Conservation (phyloP, 345 rosid genomes). For the Populus tremula region DNA sequence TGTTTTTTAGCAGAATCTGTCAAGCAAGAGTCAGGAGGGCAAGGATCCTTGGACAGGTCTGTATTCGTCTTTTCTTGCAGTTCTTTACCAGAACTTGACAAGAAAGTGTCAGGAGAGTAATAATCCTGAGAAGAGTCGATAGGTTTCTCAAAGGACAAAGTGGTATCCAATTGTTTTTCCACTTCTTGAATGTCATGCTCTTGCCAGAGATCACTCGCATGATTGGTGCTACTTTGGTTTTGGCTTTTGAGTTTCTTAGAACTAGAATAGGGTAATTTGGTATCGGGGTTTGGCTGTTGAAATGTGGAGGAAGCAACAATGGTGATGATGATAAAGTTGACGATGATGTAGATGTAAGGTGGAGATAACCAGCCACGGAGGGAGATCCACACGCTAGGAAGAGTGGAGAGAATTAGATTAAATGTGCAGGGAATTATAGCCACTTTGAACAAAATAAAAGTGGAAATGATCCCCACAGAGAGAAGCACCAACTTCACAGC, state of each 20-base stretch:
- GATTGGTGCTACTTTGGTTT: not conserved
- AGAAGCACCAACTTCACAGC: conserved; percentile 30
- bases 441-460: conserved; percentile 33
- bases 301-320: conserved; percentile 38
- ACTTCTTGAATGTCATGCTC: not conserved
- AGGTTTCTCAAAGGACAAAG: not conserved
- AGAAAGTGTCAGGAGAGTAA: not conserved
- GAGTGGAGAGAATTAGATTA: conserved; percentile 18
- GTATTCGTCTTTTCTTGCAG: not conserved
- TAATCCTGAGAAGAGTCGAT: conserved; percentile 7
- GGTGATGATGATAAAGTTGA: conserved; percentile 48
- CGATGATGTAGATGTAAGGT: conserved; percentile 44
- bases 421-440: conserved; percentile 33
- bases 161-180: conserved; percentile 6
- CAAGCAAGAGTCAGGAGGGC: not conserved
- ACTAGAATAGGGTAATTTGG: not conserved
- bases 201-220: not conserved
- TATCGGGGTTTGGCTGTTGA: conserved; percentile 16
- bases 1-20: not conserved
- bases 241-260: not conserved
- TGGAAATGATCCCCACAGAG: conserved; percentile 32
- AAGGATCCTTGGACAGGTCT: not conserved
- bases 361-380: conserved; percentile 39
- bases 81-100: not conserved
- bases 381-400: conserved; percentile 34